Percentiles rank a stretch among this genome's conserved stretches.
Conservation (phyloP, 495 filamentous ascomycete genomes). For the Penicillium canescens region DNA sequence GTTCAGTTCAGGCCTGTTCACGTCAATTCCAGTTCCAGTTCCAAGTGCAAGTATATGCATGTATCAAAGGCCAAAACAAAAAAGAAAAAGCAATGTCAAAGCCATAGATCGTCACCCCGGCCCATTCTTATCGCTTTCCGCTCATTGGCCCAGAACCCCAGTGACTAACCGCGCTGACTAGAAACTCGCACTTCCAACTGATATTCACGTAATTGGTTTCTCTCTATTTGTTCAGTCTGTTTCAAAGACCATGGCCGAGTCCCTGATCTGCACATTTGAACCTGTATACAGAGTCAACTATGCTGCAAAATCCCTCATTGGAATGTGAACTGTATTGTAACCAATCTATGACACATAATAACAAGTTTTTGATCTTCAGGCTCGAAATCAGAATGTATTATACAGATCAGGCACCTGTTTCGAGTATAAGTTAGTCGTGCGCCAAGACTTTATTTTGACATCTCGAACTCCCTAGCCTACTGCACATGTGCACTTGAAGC, state of each 20-base stretch:
- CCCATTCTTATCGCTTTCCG: slow-evolving; percentile 31
- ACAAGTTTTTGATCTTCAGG: not conserved
- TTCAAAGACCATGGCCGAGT: not conserved
- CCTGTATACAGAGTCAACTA: slow-evolving; percentile 2
- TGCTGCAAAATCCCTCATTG: slow-evolving; percentile 22
- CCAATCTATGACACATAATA: not conserved
- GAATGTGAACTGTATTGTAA: slow-evolving; percentile 12
- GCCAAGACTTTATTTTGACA: slow-evolving; percentile 7
- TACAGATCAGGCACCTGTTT: not conserved
- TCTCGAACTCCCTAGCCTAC: not conserved
- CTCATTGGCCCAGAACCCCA: slow-evolving; percentile 26
- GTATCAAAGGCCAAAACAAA: not conserved
- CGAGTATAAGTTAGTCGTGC: not conserved
- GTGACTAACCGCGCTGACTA: slow-evolving; percentile 46
- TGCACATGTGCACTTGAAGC: too few species aligned
- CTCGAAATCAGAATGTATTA: not conserved
- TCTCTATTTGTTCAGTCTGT: slow-evolving; percentile 3
- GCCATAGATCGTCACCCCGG: slow-evolving; percentile 11
- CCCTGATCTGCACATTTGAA: slow-evolving; percentile 2
- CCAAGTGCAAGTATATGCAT: not conserved
- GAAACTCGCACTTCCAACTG: slow-evolving; percentile 2
- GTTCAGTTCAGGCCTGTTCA: not conserved
- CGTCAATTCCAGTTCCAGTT: too few species aligned
- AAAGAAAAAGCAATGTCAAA: not conserved
- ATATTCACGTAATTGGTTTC: slow-evolving; percentile 7